A percentile compares a stretch with the other conserved stretches of the same genome.
phyloP scores from a whole-genome alignment of 495 filamentous ascomycete species.

The Chaetomium cochliodes region DNA sequence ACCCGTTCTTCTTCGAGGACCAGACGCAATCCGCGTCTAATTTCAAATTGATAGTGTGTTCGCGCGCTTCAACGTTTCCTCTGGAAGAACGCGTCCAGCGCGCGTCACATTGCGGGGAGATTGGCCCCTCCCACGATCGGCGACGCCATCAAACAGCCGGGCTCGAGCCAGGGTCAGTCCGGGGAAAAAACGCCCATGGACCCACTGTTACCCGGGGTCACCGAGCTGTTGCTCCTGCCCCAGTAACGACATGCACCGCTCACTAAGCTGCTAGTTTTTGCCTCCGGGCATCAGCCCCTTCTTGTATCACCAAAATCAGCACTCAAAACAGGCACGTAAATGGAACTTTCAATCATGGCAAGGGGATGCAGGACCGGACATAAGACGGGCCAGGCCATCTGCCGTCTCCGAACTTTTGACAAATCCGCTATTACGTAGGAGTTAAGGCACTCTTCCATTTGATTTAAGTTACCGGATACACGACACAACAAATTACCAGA shows the following conservation, averaged over 20 bases:
- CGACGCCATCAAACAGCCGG: constrained; percentile 1
- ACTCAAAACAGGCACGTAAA: too few relatives aligned
- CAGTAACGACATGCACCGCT: background rate
- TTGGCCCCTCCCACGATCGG: constrained; percentile 6
- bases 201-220: constrained; percentile 15
- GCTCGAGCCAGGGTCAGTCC: constrained; percentile 8
- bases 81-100: background rate
- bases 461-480: too few relatives aligned
- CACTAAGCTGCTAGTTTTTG: too few relatives aligned
- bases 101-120: constrained; percentile 1
- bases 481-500: too few relatives aligned
- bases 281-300: too few relatives aligned
- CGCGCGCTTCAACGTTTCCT: background rate
- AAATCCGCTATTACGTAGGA: too few relatives aligned
- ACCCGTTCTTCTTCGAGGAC: background rate
- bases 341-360: too few relatives aligned
- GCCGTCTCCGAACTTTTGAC: too few relatives aligned
- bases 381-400: too few relatives aligned
- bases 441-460: too few relatives aligned
- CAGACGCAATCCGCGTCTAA: background rate
- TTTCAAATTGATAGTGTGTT: background rate
- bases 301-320: too few relatives aligned
- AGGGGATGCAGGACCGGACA: too few relatives aligned
- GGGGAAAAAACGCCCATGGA: constrained; percentile 2
- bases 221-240: background rate